A percentile compares a stretch with the other conserved stretches of the same genome.
phyloP scores from a whole-genome alignment of 2,329 filamentous ascomycete genomes.

The Trichoderma sp. region DNA sequence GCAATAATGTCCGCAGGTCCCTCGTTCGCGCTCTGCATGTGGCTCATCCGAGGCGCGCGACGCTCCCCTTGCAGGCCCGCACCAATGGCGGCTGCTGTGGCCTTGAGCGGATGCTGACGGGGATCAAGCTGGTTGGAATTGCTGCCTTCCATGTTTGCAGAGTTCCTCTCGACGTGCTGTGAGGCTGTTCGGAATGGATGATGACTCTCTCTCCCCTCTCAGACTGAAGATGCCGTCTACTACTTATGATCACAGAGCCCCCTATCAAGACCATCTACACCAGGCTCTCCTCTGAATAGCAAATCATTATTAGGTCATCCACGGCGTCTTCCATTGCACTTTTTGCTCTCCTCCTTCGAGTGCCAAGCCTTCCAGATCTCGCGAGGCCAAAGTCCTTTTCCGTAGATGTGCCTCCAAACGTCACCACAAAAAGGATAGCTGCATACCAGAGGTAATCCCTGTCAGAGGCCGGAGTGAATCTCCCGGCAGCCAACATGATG shows the following conservation, averaged over 20 bases:
- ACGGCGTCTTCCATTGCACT: neutral
- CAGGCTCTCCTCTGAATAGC: neutral
- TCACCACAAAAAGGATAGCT: too few relatives aligned
- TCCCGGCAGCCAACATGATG: too few relatives aligned
- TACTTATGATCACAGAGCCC: neutral
- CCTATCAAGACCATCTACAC: neutral
- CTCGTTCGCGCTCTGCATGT: constrained; percentile 26
- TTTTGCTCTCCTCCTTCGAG: neutral
- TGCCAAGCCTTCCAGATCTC: too few relatives aligned
- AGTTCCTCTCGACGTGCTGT: too few relatives aligned
- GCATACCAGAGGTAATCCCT: too few relatives aligned
- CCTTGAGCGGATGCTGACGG: constrained; percentile 13
- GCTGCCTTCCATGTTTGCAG: too few relatives aligned
- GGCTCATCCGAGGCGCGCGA: constrained; percentile 9
- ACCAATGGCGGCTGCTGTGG: constrained; percentile 13
- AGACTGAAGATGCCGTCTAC: neutral
- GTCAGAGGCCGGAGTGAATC: too few relatives aligned
- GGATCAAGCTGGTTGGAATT: neutral
- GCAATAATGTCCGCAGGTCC: constrained; percentile 25
- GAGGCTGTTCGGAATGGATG: neutral
- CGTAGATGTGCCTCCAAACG: too few relatives aligned
- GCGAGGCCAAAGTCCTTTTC: too few relatives aligned
- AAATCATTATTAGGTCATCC: neutral
- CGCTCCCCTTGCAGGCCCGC: constrained; percentile 9
- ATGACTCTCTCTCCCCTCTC: neutral